These are phyloP conservation scores for Calonectria honghensis DNA, from an alignment of 2,329 filamentous ascomycete genomes.

Conservation along the genomic window DNA sequence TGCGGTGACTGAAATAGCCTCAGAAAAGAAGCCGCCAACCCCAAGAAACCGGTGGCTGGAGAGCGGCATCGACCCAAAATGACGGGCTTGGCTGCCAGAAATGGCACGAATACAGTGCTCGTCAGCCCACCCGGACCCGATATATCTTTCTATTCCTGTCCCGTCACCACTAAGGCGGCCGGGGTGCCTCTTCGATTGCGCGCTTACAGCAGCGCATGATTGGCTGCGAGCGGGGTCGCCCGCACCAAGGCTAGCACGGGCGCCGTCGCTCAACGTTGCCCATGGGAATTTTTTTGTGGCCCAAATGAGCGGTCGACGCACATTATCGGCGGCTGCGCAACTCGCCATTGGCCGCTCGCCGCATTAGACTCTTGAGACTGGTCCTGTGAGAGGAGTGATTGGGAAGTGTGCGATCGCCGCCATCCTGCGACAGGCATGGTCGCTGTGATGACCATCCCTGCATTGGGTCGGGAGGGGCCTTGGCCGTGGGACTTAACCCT, in stretches of 20 bases:
- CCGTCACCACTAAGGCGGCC: constrained; percentile 6
- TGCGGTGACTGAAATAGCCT: constrained; percentile 1
- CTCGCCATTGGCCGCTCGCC: constrained; percentile 22
- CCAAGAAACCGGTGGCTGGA: constrained; percentile 22
- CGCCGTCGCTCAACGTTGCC: background rate
- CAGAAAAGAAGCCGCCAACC: background rate
- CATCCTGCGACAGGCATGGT: constrained; percentile 45
- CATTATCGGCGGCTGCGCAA: background rate
- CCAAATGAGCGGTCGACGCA: constrained; percentile 18
- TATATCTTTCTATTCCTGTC: constrained; percentile 32
- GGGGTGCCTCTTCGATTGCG: constrained; percentile 16
- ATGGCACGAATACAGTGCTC: background rate
- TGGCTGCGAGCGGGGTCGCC: constrained; percentile 30
- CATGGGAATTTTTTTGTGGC: constrained; percentile 3
- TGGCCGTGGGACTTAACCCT: constrained; percentile 23
- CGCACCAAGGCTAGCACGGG: constrained; percentile 18
- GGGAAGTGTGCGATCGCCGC: constrained; percentile 42
- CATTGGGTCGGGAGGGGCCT: background rate
- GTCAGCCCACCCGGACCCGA: constrained; percentile 27
- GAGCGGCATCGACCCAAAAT: background rate
- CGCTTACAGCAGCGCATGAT: constrained; percentile 31
- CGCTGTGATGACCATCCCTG: constrained; percentile 50
- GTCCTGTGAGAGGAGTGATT: constrained; percentile 42
- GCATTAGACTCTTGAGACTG: constrained; percentile 37
- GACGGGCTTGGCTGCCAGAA: constrained; percentile 21